phyloP scores from a whole-genome alignment of 208 protist species.

The Leishmania martiniquensis region DNA sequence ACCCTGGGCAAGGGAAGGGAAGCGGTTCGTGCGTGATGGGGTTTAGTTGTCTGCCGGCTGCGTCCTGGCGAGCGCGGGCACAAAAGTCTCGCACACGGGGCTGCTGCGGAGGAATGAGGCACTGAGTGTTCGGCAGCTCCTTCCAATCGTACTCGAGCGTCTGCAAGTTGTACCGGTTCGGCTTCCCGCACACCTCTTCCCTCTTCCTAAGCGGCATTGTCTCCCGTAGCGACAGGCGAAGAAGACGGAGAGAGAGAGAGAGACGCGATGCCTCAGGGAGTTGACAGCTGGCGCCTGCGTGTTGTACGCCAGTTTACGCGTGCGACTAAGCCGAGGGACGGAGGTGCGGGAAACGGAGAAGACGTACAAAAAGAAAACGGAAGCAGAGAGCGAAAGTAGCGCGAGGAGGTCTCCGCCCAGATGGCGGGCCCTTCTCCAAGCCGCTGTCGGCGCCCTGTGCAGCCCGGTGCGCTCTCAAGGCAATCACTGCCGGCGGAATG shows the following conservation, averaged over 20 bases:
- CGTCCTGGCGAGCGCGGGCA: constrained; percentile 3
- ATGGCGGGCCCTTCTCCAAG: not conserved
- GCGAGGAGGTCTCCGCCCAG: not conserved
- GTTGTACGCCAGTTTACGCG: not conserved
- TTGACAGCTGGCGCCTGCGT: not conserved
- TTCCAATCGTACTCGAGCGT: constrained; percentile 80
- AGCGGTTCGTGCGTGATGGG: constrained; percentile 24
- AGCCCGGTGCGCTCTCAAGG: not conserved
- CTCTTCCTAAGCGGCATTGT: constrained; percentile 43
- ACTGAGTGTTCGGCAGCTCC: constrained; percentile 63
- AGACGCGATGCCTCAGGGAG: too few relatives aligned
- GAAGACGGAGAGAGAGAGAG: not conserved
- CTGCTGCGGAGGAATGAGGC: constrained; percentile 24
- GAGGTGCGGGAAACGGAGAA: not conserved
- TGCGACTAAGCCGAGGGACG: not conserved
- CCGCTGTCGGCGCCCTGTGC: not conserved
- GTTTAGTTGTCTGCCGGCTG: constrained; percentile 5
- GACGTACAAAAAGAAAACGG: not conserved
- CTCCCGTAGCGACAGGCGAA: not conserved
- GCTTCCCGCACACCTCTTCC: constrained; percentile 80
- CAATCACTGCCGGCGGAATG: not conserved
- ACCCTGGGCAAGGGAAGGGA: not conserved
- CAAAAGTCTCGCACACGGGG: constrained; percentile 30
- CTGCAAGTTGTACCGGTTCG: constrained; percentile 78
- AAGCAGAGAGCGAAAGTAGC: not conserved